phyloP scores from a whole-genome alignment of 345 rosid genomes.

The Schrenkiella parvula region DNA sequence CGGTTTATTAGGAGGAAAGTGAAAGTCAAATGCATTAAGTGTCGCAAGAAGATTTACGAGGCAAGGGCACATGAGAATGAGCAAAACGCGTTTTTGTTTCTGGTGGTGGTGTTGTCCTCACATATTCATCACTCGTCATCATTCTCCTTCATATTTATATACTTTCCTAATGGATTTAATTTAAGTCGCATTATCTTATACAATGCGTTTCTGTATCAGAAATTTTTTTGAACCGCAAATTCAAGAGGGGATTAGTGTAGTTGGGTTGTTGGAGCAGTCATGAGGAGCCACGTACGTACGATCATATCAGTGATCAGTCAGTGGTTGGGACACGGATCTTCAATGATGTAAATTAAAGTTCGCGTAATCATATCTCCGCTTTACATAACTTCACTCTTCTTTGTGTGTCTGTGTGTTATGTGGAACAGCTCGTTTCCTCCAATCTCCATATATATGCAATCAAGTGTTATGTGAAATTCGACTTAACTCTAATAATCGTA shows the following conservation, averaged over 20 bases:
- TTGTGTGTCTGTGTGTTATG: too few relatives aligned
- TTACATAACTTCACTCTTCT: not conserved
- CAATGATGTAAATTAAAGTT: constrained; percentile 8
- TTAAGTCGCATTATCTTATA: constrained; percentile 14
- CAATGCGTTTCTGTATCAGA: too few relatives aligned
- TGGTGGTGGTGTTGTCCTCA: constrained; percentile 5
- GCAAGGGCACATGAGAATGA: not conserved
- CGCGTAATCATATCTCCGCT: not conserved
- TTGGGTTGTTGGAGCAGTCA: not conserved
- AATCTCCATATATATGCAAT: not conserved
- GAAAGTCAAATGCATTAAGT: constrained; percentile 12
- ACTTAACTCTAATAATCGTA: too few relatives aligned
- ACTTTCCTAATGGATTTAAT: not conserved
- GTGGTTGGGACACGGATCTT: constrained; percentile 24
- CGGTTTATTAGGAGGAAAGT: not conserved
- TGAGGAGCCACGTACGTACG: constrained; percentile 16
- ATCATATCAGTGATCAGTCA: constrained; percentile 5
- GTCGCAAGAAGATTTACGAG: constrained; percentile 2
- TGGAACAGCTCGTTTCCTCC: constrained; percentile 16
- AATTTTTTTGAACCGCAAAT: not conserved
- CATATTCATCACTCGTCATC: constrained; percentile 2
- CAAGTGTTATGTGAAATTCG: not conserved
- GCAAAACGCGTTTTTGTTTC: constrained; percentile 21
- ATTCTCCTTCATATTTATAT: not conserved
- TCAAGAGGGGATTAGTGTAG: not conserved